A percentile compares a stretch with the other conserved stretches of the same genome.
phyloP scores from a whole-genome alignment of 1,284 basidiomycete species.

The Acaromyces ingoldii region DNA sequence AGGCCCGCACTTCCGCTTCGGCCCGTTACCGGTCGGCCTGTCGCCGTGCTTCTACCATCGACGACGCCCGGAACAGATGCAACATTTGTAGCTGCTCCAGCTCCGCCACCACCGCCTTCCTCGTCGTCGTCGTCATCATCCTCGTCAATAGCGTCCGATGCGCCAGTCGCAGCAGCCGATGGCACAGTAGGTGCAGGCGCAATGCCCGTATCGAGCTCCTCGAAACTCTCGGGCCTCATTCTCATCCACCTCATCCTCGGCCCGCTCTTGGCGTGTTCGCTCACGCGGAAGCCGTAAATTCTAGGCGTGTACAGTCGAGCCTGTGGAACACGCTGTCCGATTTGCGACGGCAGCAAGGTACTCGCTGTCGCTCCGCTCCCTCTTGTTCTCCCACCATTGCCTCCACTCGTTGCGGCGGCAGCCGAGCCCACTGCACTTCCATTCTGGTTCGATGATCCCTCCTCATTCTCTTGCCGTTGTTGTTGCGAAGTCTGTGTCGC shows the following conservation, averaged over 20 bases:
- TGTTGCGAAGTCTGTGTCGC: constrained; percentile 54
- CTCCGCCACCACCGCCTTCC: not conserved
- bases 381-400: constrained; percentile 7
- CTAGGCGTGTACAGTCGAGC: constrained; percentile 74
- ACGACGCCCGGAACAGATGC: not conserved
- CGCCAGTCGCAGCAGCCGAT: not conserved
- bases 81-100: not conserved
- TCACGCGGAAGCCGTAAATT: constrained; percentile 74
- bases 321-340: constrained; percentile 31
- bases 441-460: no score
- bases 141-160: not conserved
- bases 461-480: constrained; percentile 56
- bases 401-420: no score
- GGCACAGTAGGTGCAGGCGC: not conserved
- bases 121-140: not conserved
- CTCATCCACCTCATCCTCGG: constrained; percentile 96
- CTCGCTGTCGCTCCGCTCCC: constrained; percentile 1
- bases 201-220: constrained; percentile 63
- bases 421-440: no score
- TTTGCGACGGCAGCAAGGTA: constrained; percentile 27
- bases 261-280: constrained; percentile 68
- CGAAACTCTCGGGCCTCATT: constrained; percentile 69
- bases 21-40: not conserved
- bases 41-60: constrained; percentile 1
- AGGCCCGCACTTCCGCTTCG: no score